Conservation (phyloP, 257 asterid genomes). For the Forsythia suspensa region DNA sequence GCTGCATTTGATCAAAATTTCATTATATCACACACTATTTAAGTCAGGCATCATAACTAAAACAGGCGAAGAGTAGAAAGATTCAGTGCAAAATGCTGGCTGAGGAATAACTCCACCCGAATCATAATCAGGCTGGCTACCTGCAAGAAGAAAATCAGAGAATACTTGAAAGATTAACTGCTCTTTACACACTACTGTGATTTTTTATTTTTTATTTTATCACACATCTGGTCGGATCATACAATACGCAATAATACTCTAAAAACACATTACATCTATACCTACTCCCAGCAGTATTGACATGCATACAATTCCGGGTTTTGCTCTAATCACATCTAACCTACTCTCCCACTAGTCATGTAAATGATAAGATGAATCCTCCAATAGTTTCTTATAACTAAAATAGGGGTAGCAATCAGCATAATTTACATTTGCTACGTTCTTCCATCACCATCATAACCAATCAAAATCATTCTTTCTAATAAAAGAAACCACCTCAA, state of each 20-base stretch:
- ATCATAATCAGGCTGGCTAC: background rate
- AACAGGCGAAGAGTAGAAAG: too few relatives aligned
- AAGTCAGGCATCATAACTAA: background rate
- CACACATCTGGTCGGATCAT: background rate
- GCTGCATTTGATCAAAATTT: background rate
- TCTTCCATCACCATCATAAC: conserved; percentile 33
- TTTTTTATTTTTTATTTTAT: too few relatives aligned
- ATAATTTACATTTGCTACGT: conserved; percentile 34
- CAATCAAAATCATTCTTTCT: conserved; percentile 23
- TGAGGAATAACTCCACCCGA: background rate
- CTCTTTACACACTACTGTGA: background rate
- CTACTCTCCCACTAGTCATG: background rate
- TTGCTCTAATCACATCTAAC: background rate
- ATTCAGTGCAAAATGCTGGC: background rate
- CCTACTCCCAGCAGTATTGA: background rate
- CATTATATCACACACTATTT: background rate
- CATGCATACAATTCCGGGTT: background rate
- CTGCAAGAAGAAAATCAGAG: background rate
- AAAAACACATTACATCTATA: conserved; percentile 11
- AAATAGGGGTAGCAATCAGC: conserved; percentile 19
- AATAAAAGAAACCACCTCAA: conserved; percentile 17
- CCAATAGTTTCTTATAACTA: conserved; percentile 7
- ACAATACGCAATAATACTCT: conserved; percentile 14
- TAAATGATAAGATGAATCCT: background rate
- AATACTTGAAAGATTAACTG: background rate